phyloP scores from a whole-genome alignment of 129 eudicot species.

The Escallonia rubra region DNA sequence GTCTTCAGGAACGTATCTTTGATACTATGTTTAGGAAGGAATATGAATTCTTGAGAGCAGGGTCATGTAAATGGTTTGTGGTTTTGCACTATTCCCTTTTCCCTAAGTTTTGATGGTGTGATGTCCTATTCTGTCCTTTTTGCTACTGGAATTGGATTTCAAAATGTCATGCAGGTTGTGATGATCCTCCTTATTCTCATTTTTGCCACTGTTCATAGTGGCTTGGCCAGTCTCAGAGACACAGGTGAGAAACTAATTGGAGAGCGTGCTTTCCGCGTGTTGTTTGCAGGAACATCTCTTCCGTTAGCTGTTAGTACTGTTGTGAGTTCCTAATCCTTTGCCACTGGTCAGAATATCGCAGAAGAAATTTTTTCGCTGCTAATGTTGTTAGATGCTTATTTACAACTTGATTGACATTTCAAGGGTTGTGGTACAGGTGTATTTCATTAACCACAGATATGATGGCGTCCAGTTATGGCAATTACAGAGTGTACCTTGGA shows the following conservation, averaged over 20 bases:
- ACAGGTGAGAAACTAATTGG: conserved; percentile 91
- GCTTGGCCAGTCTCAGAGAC: conserved; percentile 95
- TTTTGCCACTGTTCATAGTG: conserved; percentile 91
- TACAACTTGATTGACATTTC: background rate
- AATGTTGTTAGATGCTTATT: background rate
- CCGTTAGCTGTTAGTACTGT: conserved; percentile 92
- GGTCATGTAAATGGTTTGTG: too few relatives aligned
- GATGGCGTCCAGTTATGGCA: conserved; percentile 97
- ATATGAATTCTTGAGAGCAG: too few relatives aligned
- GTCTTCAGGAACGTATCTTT: too few relatives aligned
- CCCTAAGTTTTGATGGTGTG: background rate
- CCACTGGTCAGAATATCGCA: background rate
- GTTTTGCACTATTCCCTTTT: too few relatives aligned
- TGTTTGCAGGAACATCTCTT: conserved; percentile 90
- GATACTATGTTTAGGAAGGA: too few relatives aligned
- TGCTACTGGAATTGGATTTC: background rate
- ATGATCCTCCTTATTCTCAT: conserved; percentile 80
- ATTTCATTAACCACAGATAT: conserved; percentile 92
- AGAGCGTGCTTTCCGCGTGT: conserved; percentile 95
- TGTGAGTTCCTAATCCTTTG: conserved; percentile 47
- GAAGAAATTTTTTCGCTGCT: background rate
- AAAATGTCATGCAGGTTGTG: conserved; percentile 52
- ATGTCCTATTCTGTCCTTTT: background rate
- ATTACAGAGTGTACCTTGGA: conserved; percentile 65
- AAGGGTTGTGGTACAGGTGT: conserved; percentile 35